phyloP scores from a whole-genome alignment of 352 stramenopile species.

The Globisporangium yorkense region DNA sequence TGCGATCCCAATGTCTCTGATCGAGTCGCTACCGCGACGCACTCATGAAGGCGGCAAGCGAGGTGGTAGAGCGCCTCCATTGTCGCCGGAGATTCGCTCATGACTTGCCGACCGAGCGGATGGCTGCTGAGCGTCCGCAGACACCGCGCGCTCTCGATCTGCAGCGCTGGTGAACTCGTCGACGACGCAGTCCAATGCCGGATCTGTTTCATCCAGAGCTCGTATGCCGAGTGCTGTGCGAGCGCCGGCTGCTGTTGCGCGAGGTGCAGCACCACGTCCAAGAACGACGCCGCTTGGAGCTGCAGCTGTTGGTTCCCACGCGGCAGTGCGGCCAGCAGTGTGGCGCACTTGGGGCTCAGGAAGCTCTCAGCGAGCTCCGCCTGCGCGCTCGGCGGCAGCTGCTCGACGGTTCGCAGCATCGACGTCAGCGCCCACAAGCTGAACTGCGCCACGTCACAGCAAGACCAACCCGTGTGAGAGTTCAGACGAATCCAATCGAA shows the following conservation, averaged over 20 bases:
- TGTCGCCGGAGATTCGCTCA: constrained; percentile 44
- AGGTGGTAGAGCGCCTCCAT: constrained; percentile 49
- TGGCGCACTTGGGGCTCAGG: constrained; percentile 29
- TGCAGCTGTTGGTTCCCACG: constrained; percentile 28
- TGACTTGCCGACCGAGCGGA: constrained; percentile 34
- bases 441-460: constrained; percentile 11
- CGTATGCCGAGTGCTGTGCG: constrained; percentile 36
- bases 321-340: constrained; percentile 35
- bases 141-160: constrained; percentile 37
- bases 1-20: not conserved
- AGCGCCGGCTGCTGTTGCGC: constrained; percentile 26
- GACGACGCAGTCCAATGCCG: constrained; percentile 24
- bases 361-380: constrained; percentile 26
- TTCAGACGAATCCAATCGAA: not conserved
- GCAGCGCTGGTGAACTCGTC: constrained; percentile 14
- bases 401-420: constrained; percentile 27
- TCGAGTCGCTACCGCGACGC: not conserved
- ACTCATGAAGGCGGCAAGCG: constrained; percentile 43
- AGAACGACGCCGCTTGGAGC: constrained; percentile 31
- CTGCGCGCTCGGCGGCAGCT: constrained; percentile 13
- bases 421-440: constrained; percentile 29
- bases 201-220: constrained; percentile 64
- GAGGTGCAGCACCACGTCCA: constrained; percentile 43
- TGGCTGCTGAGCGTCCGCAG: constrained; percentile 48
- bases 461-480: not conserved